Base-by-base conservation (phyloP, 169 alveolate species). In the Perkinsus marinus region DNA sequence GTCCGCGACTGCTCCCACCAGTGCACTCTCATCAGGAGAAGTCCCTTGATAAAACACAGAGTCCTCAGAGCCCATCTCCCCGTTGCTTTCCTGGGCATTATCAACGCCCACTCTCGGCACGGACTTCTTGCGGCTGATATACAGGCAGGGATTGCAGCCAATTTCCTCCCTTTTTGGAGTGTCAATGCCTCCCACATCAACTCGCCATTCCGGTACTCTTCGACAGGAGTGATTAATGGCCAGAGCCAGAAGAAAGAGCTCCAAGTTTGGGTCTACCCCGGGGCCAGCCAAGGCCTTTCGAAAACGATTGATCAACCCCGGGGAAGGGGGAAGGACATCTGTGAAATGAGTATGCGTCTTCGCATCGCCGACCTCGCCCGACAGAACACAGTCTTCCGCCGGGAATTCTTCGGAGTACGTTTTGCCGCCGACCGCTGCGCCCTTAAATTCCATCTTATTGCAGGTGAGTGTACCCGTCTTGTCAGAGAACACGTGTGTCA, bases 381-480 rank as follows among this genome's bases (percentile, higher is more conserved):
- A 26, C 30, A 26, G 22, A 5, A 30, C 22, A 30, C 36, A 57
- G 5, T 57, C 22, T 2, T 57, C 79, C 34, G 3, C 79, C 22
- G 22, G 79, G 79, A 57, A 16, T 16, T 57, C 79, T 57, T 57
- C 79, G 22, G 79, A 57, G 79, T 57, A 57, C 37, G 79, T 57
- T 26, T 19, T 57, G 34, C 79, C 79, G 5, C 79, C 79, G 79
- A 57, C 79, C 79, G 79, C 79, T 19, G 79, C 79, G 79, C 96
- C 94, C 91, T 96, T 97, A 92, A 98, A 97, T 94, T 98, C 98
- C 99, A 99, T 98, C 43, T 97, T 95, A 93, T 99, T 99, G 93
- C 97, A 97, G 0, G 99, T 99, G 90, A 99, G 95, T 0, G 99
- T 99, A 0, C 99, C 99, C 34, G 99, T 99, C 94, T 99, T 99